Conservation (phyloP, 257 asterid genomes). For the Verbascum thapsus region DNA sequence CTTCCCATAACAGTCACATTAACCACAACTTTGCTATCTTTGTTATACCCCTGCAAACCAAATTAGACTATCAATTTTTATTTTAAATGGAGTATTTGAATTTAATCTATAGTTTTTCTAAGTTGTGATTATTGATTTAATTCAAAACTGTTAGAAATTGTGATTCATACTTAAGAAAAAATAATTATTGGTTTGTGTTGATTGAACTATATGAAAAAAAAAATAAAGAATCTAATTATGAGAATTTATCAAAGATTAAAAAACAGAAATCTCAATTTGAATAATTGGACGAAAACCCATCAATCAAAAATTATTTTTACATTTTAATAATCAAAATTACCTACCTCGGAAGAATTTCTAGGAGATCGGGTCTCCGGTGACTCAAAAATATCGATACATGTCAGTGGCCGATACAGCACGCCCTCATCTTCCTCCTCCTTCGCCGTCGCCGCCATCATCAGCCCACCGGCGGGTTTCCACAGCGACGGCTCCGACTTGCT, state of each 20-base stretch:
- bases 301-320: background rate
- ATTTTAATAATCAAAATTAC: background rate
- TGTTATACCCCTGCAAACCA: conserved; percentile 43
- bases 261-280: background rate
- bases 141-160: no score
- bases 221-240: background rate
- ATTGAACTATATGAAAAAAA: no score
- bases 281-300: background rate
- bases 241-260: background rate
- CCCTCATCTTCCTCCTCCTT: conserved; percentile 34
- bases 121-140: no score
- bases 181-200: no score
- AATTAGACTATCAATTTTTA: no score
- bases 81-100: no score
- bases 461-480: conserved; percentile 21
- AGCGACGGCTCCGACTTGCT: conserved; percentile 59
- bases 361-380: conserved; percentile 48
- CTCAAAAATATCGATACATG: conserved; percentile 50
- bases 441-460: conserved; percentile 12
- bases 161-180: no score
- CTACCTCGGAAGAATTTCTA: conserved; percentile 35
- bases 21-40: conserved; percentile 73
- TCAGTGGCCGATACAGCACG: conserved; percentile 50
- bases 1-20: conserved; percentile 77
- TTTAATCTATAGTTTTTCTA: no score